phyloP scores from a whole-genome alignment of 2,329 filamentous ascomycete genomes.

The Lachnellula suecica region DNA sequence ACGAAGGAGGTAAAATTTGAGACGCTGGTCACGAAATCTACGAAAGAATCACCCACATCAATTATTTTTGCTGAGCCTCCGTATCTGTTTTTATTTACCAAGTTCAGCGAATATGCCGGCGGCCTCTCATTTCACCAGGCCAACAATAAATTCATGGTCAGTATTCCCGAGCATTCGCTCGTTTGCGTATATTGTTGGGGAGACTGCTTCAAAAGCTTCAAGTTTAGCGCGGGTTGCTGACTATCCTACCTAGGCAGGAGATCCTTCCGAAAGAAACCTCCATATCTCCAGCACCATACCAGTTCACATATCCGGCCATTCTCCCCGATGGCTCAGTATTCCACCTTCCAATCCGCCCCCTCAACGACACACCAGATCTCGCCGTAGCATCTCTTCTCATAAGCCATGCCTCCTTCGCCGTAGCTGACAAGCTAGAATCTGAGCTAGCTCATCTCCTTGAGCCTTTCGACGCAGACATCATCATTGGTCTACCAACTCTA shows the following conservation, averaged over 20 bases:
- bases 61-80: neutral
- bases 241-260: neutral
- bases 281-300: neutral
- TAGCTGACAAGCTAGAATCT: conserved; percentile 15
- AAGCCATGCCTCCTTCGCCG: conserved; percentile 25
- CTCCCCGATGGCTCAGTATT: neutral
- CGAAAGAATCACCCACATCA: neutral
- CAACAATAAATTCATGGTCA: conserved; percentile 27
- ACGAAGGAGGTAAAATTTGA: neutral
- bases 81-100: neutral
- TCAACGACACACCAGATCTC: conserved; percentile 6
- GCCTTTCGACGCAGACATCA: conserved; percentile 17
- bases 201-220: neutral
- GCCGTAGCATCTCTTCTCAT: conserved; percentile 29
- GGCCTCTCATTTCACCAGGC: conserved; percentile 24
- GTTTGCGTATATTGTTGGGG: neutral
- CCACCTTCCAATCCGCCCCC: neutral
- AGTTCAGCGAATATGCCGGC: neutral
- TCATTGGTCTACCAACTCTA: conserved; percentile 29
- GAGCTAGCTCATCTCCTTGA: conserved; percentile 16
- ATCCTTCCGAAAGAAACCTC: neutral
- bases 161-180: neutral
- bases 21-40: neutral
- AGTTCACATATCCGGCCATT: neutral
- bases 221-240: neutral